These are phyloP conservation scores for Eurotiales sp. DNA, from an alignment of 2,329 filamentous ascomycete species.

Conservation along the genomic window DNA sequence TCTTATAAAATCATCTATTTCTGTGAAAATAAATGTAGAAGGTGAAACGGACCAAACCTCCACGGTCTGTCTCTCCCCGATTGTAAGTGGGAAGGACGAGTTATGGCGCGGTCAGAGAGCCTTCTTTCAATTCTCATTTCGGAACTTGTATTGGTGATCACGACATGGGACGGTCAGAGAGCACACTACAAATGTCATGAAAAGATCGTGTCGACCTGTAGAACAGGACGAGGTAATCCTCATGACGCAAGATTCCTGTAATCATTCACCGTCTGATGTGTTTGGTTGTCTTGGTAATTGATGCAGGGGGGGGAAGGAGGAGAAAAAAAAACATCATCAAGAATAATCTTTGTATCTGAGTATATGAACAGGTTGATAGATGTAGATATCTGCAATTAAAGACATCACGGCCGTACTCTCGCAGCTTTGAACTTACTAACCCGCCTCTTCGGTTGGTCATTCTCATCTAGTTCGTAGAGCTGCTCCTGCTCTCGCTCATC, in stretches of 20 bases:
- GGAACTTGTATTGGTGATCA: conserved; percentile 16
- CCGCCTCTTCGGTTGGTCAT: conserved; percentile 28
- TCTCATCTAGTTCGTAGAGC: conserved; percentile 50
- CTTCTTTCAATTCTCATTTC: conserved; percentile 16
- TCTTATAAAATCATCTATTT: background rate
- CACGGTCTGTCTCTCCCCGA: background rate
- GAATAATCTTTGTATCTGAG: background rate
- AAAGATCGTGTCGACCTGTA: background rate
- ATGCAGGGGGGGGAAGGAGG: no score
- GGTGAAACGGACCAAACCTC: conserved; percentile 24
- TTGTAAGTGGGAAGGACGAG: background rate
- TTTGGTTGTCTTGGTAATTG: no score
- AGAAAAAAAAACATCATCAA: background rate
- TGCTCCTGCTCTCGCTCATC: conserved; percentile 66
- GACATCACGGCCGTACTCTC: conserved; percentile 31
- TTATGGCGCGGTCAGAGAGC: conserved; percentile 16
- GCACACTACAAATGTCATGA: background rate
- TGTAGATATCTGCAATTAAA: background rate
- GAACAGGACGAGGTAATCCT: background rate
- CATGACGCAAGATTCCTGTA: background rate
- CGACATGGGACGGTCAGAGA: conserved; percentile 6
- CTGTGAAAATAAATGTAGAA: conserved; percentile 18
- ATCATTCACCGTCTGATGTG: no score
- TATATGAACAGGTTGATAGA: background rate
- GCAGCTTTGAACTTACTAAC: conserved; percentile 49